A percentile compares a stretch with the other conserved stretches of the same genome.
phyloP scores from a whole-genome alignment of 805 yeast genomes.

The Myxozyma lipomycoides region DNA sequence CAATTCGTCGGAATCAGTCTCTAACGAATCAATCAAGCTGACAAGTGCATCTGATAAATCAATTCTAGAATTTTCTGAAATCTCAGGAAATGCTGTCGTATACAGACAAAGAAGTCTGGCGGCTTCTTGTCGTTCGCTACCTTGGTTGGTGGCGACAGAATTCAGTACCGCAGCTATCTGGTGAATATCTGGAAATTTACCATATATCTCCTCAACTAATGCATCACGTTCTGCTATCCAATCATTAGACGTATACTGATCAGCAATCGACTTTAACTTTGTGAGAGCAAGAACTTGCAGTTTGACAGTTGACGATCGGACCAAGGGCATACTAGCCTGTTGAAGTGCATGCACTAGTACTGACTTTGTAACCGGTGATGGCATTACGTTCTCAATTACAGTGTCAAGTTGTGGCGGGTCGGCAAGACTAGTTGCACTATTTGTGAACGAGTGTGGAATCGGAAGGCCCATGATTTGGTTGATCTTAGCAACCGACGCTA shows the following conservation, averaged over 20 bases:
- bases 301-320: conserved; percentile 63
- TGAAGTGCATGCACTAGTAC: conserved; percentile 58
- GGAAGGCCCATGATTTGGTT: conserved; percentile 57
- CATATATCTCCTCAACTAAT: conserved; percentile 38
- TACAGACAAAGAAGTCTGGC: conserved; percentile 6
- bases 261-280: conserved; percentile 47
- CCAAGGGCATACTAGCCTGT: conserved; percentile 43
- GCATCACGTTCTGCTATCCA: conserved; percentile 42
- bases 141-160: not conserved
- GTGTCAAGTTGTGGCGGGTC: conserved; percentile 37
- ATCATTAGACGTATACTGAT: conserved; percentile 39
- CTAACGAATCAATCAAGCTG: not conserved
- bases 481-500: conserved; percentile 63
- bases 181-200: conserved; percentile 37
- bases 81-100: conserved; percentile 5
- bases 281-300: conserved; percentile 51
- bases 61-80: conserved; percentile 2
- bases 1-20: not conserved
- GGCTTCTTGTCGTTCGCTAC: not conserved
- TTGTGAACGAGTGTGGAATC: conserved; percentile 43
- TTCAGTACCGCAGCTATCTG: conserved; percentile 15
- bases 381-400: conserved; percentile 57
- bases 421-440: not conserved
- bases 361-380: conserved; percentile 54
- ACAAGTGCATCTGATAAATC: conserved; percentile 10